Evolutionary conservation across 1,284 basidiomycete genomes (phyloP), one percentile per base, ranked within the genome.

Genomic region (Ceratobasidium sp.): DNA sequence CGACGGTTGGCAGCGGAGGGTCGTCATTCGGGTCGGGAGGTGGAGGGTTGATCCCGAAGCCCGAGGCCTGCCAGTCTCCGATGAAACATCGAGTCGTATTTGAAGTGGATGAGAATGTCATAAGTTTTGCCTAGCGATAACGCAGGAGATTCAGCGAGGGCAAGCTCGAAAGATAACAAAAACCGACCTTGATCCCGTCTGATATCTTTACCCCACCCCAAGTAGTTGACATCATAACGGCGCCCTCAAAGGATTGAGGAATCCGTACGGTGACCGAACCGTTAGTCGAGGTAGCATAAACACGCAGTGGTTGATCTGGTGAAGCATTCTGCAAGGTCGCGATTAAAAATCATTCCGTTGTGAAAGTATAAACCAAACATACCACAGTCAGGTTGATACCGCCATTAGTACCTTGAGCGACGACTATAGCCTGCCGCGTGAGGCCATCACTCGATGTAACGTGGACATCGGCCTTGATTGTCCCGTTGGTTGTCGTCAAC

Each of bases 61-160:
- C 42, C 3, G 53, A 23, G 23, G 71, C 33, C 18, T 63, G 56
- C 71, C 71, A 73, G 44, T 73, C 71, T 2, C 71, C 71, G 71
- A 73, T 73, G 60, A 73, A 73, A 23, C 58, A 26, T 12, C 71
- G 71, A 39, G 71, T 28, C 7, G 71, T 63, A 20, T 73, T 73
- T 13, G 71, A 73, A 23, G 56, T 51, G 9, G 71, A 49, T 6
- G 71, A 73, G 26, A 73, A 73, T 1, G 71, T 73, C 33, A 56
- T 73, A 13, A 73, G 71, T 28, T 61, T 72, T 26, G 33, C 70
- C 70, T 72, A 49, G 23, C 9, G 42, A 5, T 3, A 26, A 28
- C 26, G 39, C 15, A 23, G n/a, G 2, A 42, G 51, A 20, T 10
- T 70, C 9, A 40, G 18, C 5, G 15, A 12, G 26, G n/a, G n/a